These are phyloP conservation scores for Colletotrichum liaoningense DNA, from an alignment of 2,329 filamentous ascomycete genomes.

Conservation along the genomic window DNA sequence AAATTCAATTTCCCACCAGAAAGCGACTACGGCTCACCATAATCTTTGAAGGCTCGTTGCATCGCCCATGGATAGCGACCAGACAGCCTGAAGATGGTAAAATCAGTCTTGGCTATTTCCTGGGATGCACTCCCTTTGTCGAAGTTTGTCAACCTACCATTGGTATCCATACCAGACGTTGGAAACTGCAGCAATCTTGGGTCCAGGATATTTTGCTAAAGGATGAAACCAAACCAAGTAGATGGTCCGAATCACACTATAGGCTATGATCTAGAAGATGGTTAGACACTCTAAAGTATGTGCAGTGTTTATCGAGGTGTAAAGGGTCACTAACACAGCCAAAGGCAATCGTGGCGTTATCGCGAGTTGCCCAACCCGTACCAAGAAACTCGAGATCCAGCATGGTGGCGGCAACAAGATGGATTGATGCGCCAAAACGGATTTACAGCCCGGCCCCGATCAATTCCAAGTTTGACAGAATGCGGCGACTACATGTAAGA, in stretches of 20 bases:
- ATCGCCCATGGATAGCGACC: neutral
- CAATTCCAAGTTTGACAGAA: neutral
- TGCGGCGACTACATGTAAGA: neutral
- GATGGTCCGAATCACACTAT: slow-evolving; percentile 8
- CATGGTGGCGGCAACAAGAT: neutral
- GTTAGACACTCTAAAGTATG: neutral
- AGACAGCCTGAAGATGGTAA: neutral
- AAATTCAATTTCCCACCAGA: neutral
- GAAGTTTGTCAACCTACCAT: neutral
- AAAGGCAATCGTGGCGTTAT: neutral
- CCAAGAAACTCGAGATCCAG: neutral
- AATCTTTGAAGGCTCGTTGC: neutral
- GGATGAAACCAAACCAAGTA: slow-evolving; percentile 57
- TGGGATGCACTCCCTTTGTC: neutral
- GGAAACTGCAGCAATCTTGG: slow-evolving; percentile 56
- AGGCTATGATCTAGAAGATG: neutral
- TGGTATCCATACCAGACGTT: slow-evolving; percentile 60
- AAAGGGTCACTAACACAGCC: neutral
- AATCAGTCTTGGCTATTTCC: neutral
- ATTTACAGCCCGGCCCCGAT: neutral
- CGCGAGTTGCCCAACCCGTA: neutral
- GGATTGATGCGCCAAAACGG: neutral
- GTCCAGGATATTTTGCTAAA: slow-evolving; percentile 57
- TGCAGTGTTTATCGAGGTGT: too few species aligned
- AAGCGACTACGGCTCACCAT: neutral